Conservation (phyloP, 148 eudicot genomes). For the Camellia sinensis region DNA sequence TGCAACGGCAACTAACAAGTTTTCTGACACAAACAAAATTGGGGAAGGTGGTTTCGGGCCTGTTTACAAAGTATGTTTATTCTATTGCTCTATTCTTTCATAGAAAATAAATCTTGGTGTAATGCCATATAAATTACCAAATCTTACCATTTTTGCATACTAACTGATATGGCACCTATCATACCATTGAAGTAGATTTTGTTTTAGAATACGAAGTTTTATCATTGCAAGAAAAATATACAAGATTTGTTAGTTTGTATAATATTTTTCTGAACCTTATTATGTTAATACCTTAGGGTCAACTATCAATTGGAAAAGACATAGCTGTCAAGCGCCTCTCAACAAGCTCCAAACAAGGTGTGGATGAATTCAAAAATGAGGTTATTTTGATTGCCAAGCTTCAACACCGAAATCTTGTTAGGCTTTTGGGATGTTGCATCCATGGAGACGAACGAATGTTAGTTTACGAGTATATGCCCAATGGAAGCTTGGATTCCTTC, state of each 20-base stretch:
- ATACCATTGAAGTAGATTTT: no score
- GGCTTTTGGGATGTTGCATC: conserved; percentile 20
- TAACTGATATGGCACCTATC: no score
- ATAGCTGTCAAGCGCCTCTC: conserved; percentile 12
- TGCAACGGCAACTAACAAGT: background rate
- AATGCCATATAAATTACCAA: no score
- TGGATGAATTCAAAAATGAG: conserved; percentile 19
- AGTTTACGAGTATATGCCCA: conserved; percentile 13
- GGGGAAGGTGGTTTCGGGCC: conserved; percentile 25
- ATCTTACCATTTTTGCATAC: no score
- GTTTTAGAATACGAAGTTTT: no score
- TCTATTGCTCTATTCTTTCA: no score
- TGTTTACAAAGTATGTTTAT: conserved; percentile 20
- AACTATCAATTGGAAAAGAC: background rate
- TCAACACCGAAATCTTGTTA: conserved; percentile 18
- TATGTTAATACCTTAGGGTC: background rate
- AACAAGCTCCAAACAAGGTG: conserved; percentile 7
- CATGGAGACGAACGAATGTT: conserved; percentile 9
- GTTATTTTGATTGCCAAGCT: conserved; percentile 15
- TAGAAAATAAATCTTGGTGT: no score
- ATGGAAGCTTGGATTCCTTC: conserved; percentile 15
- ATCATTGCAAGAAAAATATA: no score
- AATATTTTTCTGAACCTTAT: no score
- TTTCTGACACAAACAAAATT: conserved; percentile 1
- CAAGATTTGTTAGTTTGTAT: no score